Base-by-base conservation (phyloP, 495 filamentous ascomycete species). In the Neurospora terricola region DNA sequence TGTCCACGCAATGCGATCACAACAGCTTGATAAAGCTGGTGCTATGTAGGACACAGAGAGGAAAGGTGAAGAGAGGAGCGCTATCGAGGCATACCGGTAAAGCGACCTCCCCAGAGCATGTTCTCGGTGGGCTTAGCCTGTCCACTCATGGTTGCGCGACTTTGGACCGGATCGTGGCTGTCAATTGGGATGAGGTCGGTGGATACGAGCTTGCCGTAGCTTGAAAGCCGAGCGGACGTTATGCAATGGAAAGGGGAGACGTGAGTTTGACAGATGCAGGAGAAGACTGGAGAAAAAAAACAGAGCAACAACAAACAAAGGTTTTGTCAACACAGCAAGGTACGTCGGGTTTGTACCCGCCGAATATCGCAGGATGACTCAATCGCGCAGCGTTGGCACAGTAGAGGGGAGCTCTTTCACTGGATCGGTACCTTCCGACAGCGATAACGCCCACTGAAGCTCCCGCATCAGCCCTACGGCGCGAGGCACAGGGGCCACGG, bases 61-160 rank as follows among this genome's bases (percentile, higher is more conserved):
- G 0, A 1, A 62, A 18, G 0, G 12, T 18, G 14, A 62, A 62
- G 54, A 34, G 14, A 62, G 4, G 11, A 34, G 27, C 7, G 27
- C 27, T 30, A 2, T 30, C 70, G 71, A 74, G 10, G 14, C 77
- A 14, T 72, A 92, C 91, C 87, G 45, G 91, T 94, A 78, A 95
- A 94, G 76, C 92, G 90, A 77, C 92, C 92, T 79, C 92, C 92
- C 92, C 92, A 94, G 72, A 94, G 87, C 90, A 91, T 92, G 80
- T 90, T 90, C 71, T 68, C 76, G 27, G 69, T 34, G n/a, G 76
- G 76, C 70, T 75, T 79, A 71, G 66, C 76, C 73, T 16, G 76
- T 73, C 40, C 77, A 72, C 21, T 70, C 73, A 74, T 77, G 6
- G 21, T 70, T 62, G 48, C 34, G 62, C 11, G 71, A 68, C 27